Percentiles rank a stretch among this genome's conserved stretches.
Conservation (phyloP, 345 rosid genomes). For the Anastatica hierochuntica region DNA sequence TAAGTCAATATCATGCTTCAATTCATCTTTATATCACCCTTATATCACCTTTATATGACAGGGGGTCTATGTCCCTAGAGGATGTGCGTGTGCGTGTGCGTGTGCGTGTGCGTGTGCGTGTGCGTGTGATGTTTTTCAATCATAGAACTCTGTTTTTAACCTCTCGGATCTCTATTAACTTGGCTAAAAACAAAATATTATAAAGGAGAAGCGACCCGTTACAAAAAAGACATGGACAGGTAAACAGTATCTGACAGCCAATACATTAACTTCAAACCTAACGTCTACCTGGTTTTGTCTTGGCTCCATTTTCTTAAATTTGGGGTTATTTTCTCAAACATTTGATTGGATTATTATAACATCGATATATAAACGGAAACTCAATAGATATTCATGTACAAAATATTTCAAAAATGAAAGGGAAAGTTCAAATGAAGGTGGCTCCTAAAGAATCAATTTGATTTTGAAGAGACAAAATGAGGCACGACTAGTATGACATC, state of each 20-base stretch:
- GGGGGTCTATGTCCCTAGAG: too few relatives aligned
- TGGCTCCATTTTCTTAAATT: slow-evolving; percentile 26
- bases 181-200: slow-evolving; percentile 18
- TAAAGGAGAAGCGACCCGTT: slow-evolving; percentile 14
- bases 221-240: slow-evolving; percentile 29
- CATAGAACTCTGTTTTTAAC: not conserved
- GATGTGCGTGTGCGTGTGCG: too few relatives aligned
- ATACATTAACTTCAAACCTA: slow-evolving; percentile 31
- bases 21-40: too few relatives aligned
- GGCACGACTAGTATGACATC: slow-evolving; percentile 21
- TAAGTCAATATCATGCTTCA: too few relatives aligned
- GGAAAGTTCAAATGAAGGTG: slow-evolving; percentile 21
- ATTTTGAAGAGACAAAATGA: slow-evolving; percentile 28
- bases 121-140: not conserved
- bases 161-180: slow-evolving; percentile 1
- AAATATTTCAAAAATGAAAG: slow-evolving; percentile 11
- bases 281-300: slow-evolving; percentile 27
- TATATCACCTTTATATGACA: too few relatives aligned
- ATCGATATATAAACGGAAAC: not conserved
- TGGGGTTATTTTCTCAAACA: slow-evolving; percentile 9
- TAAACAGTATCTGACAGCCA: slow-evolving; percentile 25
- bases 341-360: not conserved
- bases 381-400: not conserved
- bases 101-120: too few relatives aligned
- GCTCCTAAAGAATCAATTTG: slow-evolving; percentile 15